Evolutionary conservation across 177 flowering plant genomes (phyloP).

Genomic region (Vitis hybrid): DNA sequence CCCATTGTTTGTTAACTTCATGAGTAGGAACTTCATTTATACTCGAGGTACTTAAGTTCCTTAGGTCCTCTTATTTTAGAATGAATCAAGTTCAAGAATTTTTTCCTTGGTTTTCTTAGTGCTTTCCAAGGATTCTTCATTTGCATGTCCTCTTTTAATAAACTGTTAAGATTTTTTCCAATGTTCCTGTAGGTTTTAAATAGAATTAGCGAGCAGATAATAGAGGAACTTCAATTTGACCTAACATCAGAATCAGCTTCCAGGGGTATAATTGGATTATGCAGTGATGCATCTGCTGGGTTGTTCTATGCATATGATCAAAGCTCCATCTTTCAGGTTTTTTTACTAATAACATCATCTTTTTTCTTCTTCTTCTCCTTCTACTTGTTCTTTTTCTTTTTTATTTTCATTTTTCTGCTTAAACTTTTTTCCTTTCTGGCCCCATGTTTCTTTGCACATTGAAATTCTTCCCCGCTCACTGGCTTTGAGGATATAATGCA

Average conservation of each 20-base stretch:
- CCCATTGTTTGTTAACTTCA: not conserved
- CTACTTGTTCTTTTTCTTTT: not conserved
- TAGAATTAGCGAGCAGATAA: slow-evolving; percentile 84
- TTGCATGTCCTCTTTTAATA: not conserved
- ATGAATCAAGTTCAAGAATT: not conserved
- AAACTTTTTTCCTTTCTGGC: too few relatives aligned
- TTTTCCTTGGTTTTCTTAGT: not conserved
- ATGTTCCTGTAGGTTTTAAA: slow-evolving; percentile 74
- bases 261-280: slow-evolving; percentile 85
- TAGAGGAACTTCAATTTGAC: slow-evolving; percentile 94
- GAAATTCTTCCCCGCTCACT: slow-evolving; percentile 2
- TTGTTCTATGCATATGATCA: slow-evolving; percentile 96
- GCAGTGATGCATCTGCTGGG: slow-evolving; percentile 99
- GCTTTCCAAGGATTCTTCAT: not conserved
- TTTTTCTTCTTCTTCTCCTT: not conserved
- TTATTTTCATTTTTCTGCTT: not conserved
- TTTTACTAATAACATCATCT: slow-evolving; percentile 6
- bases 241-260: slow-evolving; percentile 72
- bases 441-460: not conserved
- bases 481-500: slow-evolving; percentile 21
- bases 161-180: not conserved
- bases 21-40: not conserved
- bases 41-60: not conserved
- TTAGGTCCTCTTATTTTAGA: not conserved
- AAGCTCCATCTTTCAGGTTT: slow-evolving; percentile 92